Base-by-base conservation (phyloP, 495 filamentous ascomycete species). In the Podospora sp. region DNA sequence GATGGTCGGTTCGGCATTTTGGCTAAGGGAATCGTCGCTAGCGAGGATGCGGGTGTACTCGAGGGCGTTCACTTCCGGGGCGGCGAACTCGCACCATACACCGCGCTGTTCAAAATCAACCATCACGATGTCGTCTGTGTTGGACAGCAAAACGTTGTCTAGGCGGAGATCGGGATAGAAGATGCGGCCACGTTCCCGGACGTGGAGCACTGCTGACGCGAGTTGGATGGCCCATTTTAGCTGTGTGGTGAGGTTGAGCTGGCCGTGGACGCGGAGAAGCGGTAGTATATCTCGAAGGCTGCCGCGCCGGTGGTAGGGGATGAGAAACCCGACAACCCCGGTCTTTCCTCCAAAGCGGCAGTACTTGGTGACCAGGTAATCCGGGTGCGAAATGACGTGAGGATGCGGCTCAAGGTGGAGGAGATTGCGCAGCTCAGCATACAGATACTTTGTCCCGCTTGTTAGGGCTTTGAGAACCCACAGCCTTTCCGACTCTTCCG, bases 91-190 rank as follows among this genome's bases (percentile, higher is more conserved):
- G 73, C 79, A 81, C 82, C 80, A 84, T 14, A 83, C 80, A 6
- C 82, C 81, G 46, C 82, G 77, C 69, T 85, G 83, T 66, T 85
- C 83, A 60, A 85, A 84, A 64, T 85, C 83, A 12, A 84, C 76
- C 79, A 85, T 79, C 65, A 85, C 66, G 6, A 81, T 60, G 36
- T 82, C 79, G 0, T 68, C 74, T 0, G 63, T 53, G 4, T 77
- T 73, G 0, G 81, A 80, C 5, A 82, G 65, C 8, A 84, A 76
- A 21, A 84, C 72, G 68, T 84, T 84, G 62, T 84, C 82, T 0
- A 83, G 77, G 7, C 81, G 78, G 16, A 84, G 73, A 65, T 84
- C 82, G 11, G 82, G 82, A 51, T 84, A 84, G 66, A 80, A 84
- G 55, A 78, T 79, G 27, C 53, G 67, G 18, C 75, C 75, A 21